Evolutionary conservation across 768 basidiomycete genomes (phyloP).

Genomic region (Lentinula boryana): DNA sequence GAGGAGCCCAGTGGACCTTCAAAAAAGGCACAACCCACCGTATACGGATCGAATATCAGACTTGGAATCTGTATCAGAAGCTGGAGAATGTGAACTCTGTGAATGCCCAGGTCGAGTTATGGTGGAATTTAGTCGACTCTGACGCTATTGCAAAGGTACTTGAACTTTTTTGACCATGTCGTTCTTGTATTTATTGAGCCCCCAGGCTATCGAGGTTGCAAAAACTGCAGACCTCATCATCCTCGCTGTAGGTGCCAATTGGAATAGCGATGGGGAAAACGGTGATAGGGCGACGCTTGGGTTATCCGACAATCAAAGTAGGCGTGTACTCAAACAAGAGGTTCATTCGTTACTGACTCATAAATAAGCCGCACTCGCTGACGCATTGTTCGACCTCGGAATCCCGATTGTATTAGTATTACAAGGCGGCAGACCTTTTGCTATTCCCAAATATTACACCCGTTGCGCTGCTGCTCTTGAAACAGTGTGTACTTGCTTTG

Average conservation of each 20-base stretch:
- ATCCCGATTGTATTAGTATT: constrained; percentile 18
- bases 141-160: constrained; percentile 1
- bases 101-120: constrained; percentile 18
- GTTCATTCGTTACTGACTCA: not conserved
- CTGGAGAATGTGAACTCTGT: constrained; percentile 17
- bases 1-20: constrained; percentile 13
- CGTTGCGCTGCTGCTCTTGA: constrained; percentile 16
- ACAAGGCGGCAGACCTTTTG: constrained; percentile 20
- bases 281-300: constrained; percentile 19
- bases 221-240: constrained; percentile 17
- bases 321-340: not conserved
- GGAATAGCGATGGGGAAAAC: constrained; percentile 21
- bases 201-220: constrained; percentile 18
- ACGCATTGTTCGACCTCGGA: constrained; percentile 17
- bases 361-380: constrained; percentile 14
- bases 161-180: too few species aligned
- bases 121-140: constrained; percentile 19
- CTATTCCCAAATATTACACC: constrained; percentile 17
- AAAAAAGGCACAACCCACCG: constrained; percentile 12
- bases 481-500: constrained; percentile 9
- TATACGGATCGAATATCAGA: constrained; percentile 16
- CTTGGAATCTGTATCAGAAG: constrained; percentile 17
- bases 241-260: constrained; percentile 19
- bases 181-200: not conserved
- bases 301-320: constrained; percentile 18